A percentile compares a stretch with the other conserved stretches of the same genome.
phyloP scores from a whole-genome alignment of 164 flowering plant species.

The Stephania yunnanensis region DNA sequence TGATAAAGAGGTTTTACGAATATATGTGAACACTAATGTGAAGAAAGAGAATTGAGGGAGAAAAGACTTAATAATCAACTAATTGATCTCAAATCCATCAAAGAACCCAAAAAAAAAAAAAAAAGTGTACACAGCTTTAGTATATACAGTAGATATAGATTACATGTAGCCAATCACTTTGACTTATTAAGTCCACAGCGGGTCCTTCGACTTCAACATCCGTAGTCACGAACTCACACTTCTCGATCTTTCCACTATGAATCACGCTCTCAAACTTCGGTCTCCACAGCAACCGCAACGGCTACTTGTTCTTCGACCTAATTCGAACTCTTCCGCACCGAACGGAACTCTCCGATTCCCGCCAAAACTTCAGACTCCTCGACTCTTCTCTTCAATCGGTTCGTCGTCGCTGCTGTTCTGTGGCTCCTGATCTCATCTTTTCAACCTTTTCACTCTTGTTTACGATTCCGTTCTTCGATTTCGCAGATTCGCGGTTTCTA shows the following conservation, averaged over 20 bases:
- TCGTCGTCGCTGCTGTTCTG: background rate
- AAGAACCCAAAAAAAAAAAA: no score
- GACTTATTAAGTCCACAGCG: no score
- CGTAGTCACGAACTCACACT: no score
- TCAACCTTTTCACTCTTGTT: background rate
- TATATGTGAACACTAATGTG: no score
- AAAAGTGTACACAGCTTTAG: no score
- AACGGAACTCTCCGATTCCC: constrained; percentile 1
- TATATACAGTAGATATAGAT: no score
- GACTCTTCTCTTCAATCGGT: background rate
- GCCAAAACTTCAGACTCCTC: background rate
- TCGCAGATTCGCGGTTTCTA: background rate
- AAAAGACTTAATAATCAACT: no score
- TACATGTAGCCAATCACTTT: no score
- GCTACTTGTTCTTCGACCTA: background rate
- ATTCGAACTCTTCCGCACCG: background rate
- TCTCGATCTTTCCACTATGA: background rate
- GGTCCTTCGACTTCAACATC: background rate
- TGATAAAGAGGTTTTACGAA: no score
- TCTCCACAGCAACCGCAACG: background rate
- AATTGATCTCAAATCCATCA: no score
- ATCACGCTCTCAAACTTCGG: background rate
- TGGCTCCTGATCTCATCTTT: background rate
- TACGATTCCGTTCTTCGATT: no score
- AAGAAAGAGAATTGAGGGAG: no score